These are phyloP conservation scores for Eimeria acervulina DNA, from an alignment of 169 alveolate species.

Conservation along the genomic window DNA sequence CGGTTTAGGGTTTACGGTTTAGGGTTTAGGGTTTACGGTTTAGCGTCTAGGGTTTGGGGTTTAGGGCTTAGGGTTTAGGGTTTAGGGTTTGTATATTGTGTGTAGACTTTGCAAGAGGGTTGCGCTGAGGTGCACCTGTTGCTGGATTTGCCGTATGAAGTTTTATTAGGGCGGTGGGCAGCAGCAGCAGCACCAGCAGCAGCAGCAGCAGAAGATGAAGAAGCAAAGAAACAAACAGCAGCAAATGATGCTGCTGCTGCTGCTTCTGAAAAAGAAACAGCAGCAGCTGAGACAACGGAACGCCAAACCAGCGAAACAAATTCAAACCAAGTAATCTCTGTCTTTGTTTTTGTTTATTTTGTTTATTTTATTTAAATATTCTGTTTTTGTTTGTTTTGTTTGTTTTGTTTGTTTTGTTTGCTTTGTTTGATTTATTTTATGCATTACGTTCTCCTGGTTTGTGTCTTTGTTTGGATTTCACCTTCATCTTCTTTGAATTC, in stretches of 20 bases:
- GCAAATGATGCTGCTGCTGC: background rate
- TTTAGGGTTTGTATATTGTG: background rate
- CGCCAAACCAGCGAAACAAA: background rate
- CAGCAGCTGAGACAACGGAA: background rate
- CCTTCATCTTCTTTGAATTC: background rate
- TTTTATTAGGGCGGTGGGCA: background rate
- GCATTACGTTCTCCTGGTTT: background rate
- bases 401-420: no score
- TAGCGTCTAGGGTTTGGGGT: background rate
- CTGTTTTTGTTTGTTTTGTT: background rate
- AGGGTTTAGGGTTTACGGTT: slow-evolving; percentile 21
- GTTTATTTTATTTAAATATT: background rate
- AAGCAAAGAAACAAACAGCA: background rate
- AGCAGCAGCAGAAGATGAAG: background rate
- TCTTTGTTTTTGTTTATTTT: background rate
- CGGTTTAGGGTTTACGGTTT: background rate
- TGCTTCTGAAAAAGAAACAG: background rate
- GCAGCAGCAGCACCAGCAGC: background rate
- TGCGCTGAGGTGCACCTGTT: background rate
- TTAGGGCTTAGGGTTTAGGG: background rate
- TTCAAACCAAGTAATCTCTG: background rate
- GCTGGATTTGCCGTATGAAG: background rate
- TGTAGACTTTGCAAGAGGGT: background rate
- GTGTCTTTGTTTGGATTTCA: background rate
- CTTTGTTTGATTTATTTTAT: background rate